A percentile compares a stretch with the other conserved stretches of the same genome.
Evolutionary conservation across 352 stramenopile species (phyloP).

Genomic region (Phytophthora meadii): DNA sequence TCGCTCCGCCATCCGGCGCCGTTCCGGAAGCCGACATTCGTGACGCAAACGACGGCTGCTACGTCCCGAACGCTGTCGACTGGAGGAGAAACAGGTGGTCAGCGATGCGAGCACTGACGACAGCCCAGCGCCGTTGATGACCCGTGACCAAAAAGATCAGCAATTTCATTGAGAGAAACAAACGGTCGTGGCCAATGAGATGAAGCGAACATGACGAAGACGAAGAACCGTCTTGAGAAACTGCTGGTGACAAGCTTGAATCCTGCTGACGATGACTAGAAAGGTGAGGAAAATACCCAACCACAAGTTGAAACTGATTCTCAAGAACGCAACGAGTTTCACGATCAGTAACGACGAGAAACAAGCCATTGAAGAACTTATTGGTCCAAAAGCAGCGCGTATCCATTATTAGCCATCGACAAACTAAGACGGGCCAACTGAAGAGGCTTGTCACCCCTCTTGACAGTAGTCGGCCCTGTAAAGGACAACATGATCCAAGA

Average conservation of each 20-base stretch:
- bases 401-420: constrained; percentile 42
- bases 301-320: neutral
- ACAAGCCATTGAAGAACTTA: constrained; percentile 54
- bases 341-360: constrained; percentile 46
- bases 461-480: neutral
- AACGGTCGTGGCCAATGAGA: constrained; percentile 52
- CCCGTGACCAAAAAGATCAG: constrained; percentile 21
- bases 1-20: constrained; percentile 4
- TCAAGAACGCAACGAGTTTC: constrained; percentile 47
- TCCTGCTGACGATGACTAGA: neutral
- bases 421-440: constrained; percentile 29
- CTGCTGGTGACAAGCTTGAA: constrained; percentile 39
- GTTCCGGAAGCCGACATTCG: constrained; percentile 17
- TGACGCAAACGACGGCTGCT: constrained; percentile 22
- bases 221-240: constrained; percentile 53
- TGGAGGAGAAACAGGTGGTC: constrained; percentile 12
- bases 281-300: constrained; percentile 4
- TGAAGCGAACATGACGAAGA: constrained; percentile 63
- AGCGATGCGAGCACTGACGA: constrained; percentile 9
- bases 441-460: constrained; percentile 3
- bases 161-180: constrained; percentile 67
- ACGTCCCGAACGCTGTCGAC: neutral
- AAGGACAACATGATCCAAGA: constrained; percentile 57
- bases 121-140: constrained; percentile 2
- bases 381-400: constrained; percentile 39